A percentile compares a stretch with the other conserved stretches of the same genome.
These are phyloP conservation scores for Dalechampia spathulata DNA, from an alignment of 441 rosid species.

Conservation along the genomic window DNA sequence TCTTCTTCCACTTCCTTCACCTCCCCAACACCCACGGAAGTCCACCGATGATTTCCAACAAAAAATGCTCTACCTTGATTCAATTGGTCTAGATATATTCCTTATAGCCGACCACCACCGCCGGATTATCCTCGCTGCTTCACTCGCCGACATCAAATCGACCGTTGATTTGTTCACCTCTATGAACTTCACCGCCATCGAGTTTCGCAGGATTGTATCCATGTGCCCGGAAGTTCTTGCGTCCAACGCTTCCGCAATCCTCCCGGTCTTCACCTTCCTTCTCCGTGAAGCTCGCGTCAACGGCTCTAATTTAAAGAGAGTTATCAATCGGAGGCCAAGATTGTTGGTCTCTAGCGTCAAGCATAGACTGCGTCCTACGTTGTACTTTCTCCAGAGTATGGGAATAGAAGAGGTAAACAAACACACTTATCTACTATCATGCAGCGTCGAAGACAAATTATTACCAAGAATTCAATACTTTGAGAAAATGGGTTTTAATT, in stretches of 20 bases:
- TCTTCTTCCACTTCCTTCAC: not conserved
- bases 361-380: constrained; percentile 55
- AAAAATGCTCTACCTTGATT: constrained; percentile 71
- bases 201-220: constrained; percentile 59
- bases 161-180: constrained; percentile 52
- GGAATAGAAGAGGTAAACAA: constrained; percentile 58
- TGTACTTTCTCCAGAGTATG: constrained; percentile 69
- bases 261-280: constrained; percentile 79
- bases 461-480: constrained; percentile 61
- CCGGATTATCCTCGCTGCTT: constrained; percentile 36
- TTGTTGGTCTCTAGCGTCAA: constrained; percentile 64
- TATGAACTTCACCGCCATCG: constrained; percentile 43
- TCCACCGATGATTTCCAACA: constrained; percentile 46
- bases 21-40: constrained; percentile 16
- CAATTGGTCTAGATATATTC: constrained; percentile 71
- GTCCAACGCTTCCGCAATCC: constrained; percentile 29
- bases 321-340: constrained; percentile 73
- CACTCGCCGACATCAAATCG: constrained; percentile 50
- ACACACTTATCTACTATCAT: constrained; percentile 63
- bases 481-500: constrained; percentile 53
- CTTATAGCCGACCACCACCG: constrained; percentile 46
- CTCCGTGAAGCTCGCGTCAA: constrained; percentile 63
- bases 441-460: constrained; percentile 70
- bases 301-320: constrained; percentile 42
- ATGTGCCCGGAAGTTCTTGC: constrained; percentile 75